These are phyloP conservation scores for Myxozyma geophila DNA, from an alignment of 805 yeast genomes.

Conservation along the genomic window DNA sequence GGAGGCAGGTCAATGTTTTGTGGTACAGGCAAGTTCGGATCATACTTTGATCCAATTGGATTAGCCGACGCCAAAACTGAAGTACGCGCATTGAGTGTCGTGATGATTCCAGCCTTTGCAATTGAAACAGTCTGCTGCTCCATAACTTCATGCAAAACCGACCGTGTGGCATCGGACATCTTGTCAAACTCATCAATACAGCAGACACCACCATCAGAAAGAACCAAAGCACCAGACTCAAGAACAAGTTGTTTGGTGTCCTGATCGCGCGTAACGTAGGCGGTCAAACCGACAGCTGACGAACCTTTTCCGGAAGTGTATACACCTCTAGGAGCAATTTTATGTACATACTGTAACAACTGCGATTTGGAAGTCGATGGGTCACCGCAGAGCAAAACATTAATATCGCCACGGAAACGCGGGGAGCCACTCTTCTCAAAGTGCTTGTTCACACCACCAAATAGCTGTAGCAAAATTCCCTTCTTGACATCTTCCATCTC, in stretches of 20 bases:
- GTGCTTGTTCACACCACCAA: conserved; percentile 92
- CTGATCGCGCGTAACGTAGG: conserved; percentile 91
- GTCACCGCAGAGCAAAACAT: conserved; percentile 91
- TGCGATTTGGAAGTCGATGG: conserved; percentile 98
- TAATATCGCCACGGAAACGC: conserved; percentile 93
- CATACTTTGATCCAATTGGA: conserved; percentile 93
- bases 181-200: conserved; percentile 99
- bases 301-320: conserved; percentile 99
- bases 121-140: conserved; percentile 98
- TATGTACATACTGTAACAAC: conserved; percentile 89
- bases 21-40: conserved; percentile 93
- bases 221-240: conserved; percentile 94
- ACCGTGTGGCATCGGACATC: conserved; percentile 92
- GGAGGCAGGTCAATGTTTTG: conserved; percentile 96
- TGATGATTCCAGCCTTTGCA: conserved; percentile 98
- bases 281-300: conserved; percentile 98
- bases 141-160: conserved; percentile 98
- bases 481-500: conserved; percentile 97
- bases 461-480: conserved; percentile 87
- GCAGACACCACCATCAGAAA: conserved; percentile 97
- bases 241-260: conserved; percentile 92
- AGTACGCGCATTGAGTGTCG: conserved; percentile 94
- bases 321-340: conserved; percentile 96
- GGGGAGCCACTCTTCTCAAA: conserved; percentile 82
- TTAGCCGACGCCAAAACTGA: conserved; percentile 96